These are phyloP conservation scores for Metarhizium humberi DNA, from an alignment of 2,329 filamentous ascomycete species.

Conservation along the genomic window DNA sequence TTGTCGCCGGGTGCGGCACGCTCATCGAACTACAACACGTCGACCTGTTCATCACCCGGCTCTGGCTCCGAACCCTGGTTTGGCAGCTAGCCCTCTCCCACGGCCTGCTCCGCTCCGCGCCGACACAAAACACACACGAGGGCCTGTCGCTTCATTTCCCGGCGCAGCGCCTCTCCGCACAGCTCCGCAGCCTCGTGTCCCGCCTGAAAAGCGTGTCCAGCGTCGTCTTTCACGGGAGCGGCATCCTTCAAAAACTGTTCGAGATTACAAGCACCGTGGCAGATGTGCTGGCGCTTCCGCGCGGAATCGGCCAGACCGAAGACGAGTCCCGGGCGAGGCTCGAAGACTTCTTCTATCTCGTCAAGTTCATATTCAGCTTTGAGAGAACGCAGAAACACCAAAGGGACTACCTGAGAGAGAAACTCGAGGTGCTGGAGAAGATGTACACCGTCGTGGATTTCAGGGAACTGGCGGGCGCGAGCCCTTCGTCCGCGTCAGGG, in stretches of 20 bases:
- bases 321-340: slow-evolving; percentile 37
- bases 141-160: slow-evolving; percentile 31
- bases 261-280: slow-evolving; percentile 52
- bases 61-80: slow-evolving; percentile 31
- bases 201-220: slow-evolving; percentile 27
- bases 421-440: slow-evolving; percentile 25
- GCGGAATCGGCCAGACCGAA: slow-evolving; percentile 25
- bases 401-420: slow-evolving; percentile 29
- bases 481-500: slow-evolving; percentile 8
- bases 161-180: slow-evolving; percentile 25
- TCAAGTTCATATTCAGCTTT: slow-evolving; percentile 39
- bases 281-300: slow-evolving; percentile 45
- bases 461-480: slow-evolving; percentile 14
- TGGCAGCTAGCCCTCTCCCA: slow-evolving; percentile 32
- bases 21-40: slow-evolving; percentile 30
- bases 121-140: slow-evolving; percentile 22
- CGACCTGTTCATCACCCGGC: slow-evolving; percentile 30
- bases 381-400: slow-evolving; percentile 36
- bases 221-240: slow-evolving; percentile 45
- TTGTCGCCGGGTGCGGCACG: slow-evolving; percentile 13
- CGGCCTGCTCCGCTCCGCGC: slow-evolving; percentile 25
- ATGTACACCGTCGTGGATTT: slow-evolving; percentile 22
- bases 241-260: slow-evolving; percentile 49
- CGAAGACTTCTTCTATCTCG: slow-evolving; percentile 44
- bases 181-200: slow-evolving; percentile 28